Evolutionary conservation across 148 eudicot genomes (phyloP).

Genomic region (Beta vulgaris): DNA sequence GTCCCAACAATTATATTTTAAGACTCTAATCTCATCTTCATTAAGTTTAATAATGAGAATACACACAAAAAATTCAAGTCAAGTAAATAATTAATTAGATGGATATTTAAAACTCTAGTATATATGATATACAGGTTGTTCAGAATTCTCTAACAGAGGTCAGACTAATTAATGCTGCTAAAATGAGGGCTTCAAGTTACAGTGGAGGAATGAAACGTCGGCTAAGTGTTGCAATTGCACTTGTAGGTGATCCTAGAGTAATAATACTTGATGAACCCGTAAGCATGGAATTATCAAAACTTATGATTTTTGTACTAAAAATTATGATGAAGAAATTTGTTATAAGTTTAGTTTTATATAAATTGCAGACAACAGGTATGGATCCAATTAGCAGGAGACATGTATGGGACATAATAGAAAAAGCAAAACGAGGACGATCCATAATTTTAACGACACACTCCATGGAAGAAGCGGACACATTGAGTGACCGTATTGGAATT

Average conservation of each 20-base stretch:
- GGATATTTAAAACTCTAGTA: no score
- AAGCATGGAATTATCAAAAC: conserved; percentile 1
- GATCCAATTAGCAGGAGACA: conserved; percentile 95
- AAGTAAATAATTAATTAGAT: no score
- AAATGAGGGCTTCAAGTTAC: conserved; percentile 77
- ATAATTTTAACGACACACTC: conserved; percentile 92
- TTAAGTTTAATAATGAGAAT: no score
- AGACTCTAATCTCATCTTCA: no score
- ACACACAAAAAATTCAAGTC: no score
- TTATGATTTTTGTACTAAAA: background rate
- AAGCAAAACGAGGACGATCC: conserved; percentile 84
- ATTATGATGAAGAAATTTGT: background rate
- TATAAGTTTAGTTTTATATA: background rate
- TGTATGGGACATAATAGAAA: conserved; percentile 94
- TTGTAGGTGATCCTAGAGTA: conserved; percentile 90
- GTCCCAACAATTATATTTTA: no score
- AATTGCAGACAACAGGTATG: conserved; percentile 89
- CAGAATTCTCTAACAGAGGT: conserved; percentile 71
- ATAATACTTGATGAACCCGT: conserved; percentile 95
- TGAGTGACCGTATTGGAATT: conserved; percentile 91
- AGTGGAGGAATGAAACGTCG: conserved; percentile 99
- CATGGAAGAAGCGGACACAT: conserved; percentile 97
- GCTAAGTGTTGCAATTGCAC: conserved; percentile 91
- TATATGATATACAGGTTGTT: conserved; percentile 44
- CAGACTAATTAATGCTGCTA: conserved; percentile 64